Base-by-base conservation (phyloP, 306 rosid species). In the Prunus campanulata region DNA sequence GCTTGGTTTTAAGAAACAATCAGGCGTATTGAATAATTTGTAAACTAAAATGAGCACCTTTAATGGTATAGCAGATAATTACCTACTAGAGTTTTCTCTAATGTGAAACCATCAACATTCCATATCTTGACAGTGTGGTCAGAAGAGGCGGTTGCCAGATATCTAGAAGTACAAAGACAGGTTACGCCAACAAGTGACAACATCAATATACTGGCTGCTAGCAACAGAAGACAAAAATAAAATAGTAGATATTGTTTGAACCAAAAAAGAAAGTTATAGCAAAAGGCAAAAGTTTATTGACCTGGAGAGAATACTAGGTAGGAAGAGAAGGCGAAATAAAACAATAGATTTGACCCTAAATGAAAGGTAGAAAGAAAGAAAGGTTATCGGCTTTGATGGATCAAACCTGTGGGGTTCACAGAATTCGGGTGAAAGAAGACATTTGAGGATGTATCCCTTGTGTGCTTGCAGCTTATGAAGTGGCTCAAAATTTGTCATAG, bases 401-500 rank as follows among this genome's bases (percentile, higher is more conserved):
- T 72, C 66, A 66, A 77, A 91, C 99, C 97, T 90, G 84, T 90
- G 93, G 78, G 97, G 98, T 75, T 96, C 99, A 78, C 98, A 92
- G 83, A 96, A 92, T 78, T 96, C 99, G 0, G 99, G 99, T 67
- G 99, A 96, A 71, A 96, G 88, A 56, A 96, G 96, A 83, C 98
- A 96, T 81, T 96, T 92, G 78, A 96, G 99, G 80, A 96, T 96
- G 90, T 91, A 88, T 77, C 96, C 98, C 76, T 76, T 77, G 84
- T 96, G 99, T 47, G 99, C 99, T 96, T 96, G 98, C 79, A 96
- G 90, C 83, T 96, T 92, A 87, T 96, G 99, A 83, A 92, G 98
- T 57, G 99, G 99, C 84, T 91, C 97, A 84, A 96, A 96, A 83
- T 96, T 92, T 82, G 99, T 92, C 98, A 88, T 89, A 68, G 98